Conservation (phyloP, 306 rosid species). For the Cicer pinnatifidum region DNA sequence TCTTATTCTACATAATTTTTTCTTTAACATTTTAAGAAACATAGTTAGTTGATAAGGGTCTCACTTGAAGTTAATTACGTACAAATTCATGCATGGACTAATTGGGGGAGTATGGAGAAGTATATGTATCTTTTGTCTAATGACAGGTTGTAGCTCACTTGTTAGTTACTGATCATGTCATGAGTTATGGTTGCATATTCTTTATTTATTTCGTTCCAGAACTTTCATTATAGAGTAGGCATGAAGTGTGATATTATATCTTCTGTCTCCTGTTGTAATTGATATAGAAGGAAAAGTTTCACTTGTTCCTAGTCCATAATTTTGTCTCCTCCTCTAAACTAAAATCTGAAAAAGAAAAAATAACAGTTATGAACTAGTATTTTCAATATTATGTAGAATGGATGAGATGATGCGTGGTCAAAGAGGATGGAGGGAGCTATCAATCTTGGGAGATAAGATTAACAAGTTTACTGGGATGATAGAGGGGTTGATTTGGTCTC, state of each 20-base stretch:
- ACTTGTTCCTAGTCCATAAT: constrained; percentile 2
- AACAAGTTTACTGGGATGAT: constrained; percentile 95
- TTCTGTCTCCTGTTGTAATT: neutral
- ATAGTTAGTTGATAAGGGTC: neutral
- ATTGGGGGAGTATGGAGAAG: constrained; percentile 23
- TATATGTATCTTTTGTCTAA: neutral
- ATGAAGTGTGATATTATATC: neutral
- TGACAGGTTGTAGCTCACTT: constrained; percentile 10
- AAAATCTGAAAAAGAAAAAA: neutral
- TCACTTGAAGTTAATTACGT: constrained; percentile 2
- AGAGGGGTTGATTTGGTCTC: constrained; percentile 97
- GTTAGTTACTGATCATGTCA: constrained; percentile 32
- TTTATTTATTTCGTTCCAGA: constrained; percentile 4
- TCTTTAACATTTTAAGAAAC: constrained; percentile 11
- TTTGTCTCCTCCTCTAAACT: constrained; percentile 16
- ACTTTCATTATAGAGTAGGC: constrained; percentile 9
- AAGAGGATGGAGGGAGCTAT: constrained; percentile 98
- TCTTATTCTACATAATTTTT: constrained; percentile 3
- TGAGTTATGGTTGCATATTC: neutral
- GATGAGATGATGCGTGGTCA: constrained; percentile 99
- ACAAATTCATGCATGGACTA: constrained; percentile 17
- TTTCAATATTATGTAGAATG: constrained; percentile 66
- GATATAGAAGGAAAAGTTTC: constrained; percentile 29
- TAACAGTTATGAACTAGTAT: constrained; percentile 26
- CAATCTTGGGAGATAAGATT: constrained; percentile 87